Evolutionary conservation across 2,329 filamentous ascomycete species (phyloP).

Genomic region (Colletotrichum phormii): DNA sequence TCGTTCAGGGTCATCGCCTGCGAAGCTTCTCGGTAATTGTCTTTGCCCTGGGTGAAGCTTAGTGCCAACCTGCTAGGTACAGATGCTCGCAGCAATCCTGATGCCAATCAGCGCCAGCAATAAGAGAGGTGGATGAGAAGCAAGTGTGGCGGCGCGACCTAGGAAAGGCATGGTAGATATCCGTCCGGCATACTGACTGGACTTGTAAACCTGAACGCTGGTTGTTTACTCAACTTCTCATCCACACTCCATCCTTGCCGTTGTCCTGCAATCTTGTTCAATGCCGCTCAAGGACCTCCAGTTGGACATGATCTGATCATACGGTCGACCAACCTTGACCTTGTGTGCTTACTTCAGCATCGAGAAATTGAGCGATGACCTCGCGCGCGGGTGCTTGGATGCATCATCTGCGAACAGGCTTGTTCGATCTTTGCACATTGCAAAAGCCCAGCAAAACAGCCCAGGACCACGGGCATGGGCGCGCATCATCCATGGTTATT

Average conservation of each 20-base stretch:
- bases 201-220: not conserved
- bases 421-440: not conserved
- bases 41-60: constrained; percentile 1
- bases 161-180: not conserved
- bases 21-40: not conserved
- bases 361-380: not conserved
- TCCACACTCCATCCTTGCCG: not conserved
- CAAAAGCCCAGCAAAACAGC: not conserved
- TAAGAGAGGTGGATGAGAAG: not conserved
- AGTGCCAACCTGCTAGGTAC: not conserved
- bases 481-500: constrained; percentile 15
- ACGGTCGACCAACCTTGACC: not conserved
- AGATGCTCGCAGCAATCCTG: not conserved
- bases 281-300: not conserved
- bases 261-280: constrained; percentile 23
- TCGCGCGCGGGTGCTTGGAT: not conserved
- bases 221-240: not conserved
- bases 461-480: not conserved
- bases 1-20: constrained; percentile 7
- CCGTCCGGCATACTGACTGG: not conserved
- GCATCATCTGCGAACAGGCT: not conserved
- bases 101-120: not conserved
- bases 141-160: not conserved
- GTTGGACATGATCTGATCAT: constrained; percentile 15
- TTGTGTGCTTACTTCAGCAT: not conserved